These are phyloP conservation scores for Eucalyptus cloeziana DNA, from an alignment of 345 rosid species.

Conservation along the genomic window DNA sequence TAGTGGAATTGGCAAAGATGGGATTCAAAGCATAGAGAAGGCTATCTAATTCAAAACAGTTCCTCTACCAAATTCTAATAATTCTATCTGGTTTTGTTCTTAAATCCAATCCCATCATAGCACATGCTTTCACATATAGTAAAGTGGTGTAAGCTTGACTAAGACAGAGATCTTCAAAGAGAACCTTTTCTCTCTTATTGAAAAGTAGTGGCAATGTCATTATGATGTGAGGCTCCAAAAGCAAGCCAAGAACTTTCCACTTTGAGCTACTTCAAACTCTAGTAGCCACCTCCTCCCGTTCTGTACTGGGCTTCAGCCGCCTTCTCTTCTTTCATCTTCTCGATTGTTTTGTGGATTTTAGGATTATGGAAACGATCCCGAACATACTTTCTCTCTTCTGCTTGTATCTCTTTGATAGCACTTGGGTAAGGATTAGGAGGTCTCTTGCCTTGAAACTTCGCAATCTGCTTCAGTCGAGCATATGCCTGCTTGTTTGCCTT, in stretches of 20 bases:
- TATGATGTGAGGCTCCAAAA: neutral
- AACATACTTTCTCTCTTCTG: constrained; percentile 31
- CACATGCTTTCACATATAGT: no score
- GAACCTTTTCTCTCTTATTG: neutral
- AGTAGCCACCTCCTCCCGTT: constrained; percentile 29
- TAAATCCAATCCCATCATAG: no score
- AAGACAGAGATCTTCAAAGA: neutral
- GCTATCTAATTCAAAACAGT: no score
- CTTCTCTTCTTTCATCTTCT: constrained; percentile 52
- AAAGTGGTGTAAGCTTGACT: no score
- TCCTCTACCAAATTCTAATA: no score
- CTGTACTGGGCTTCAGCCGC: constrained; percentile 16
- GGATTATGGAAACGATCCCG: constrained; percentile 41
- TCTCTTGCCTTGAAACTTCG: constrained; percentile 42
- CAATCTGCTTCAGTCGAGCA: constrained; percentile 50
- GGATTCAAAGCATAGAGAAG: no score
- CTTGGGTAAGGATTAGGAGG: constrained; percentile 80
- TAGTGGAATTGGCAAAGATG: no score
- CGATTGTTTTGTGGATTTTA: constrained; percentile 18
- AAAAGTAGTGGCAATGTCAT: neutral
- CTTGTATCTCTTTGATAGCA: constrained; percentile 47
- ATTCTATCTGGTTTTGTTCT: no score
- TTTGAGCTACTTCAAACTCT: neutral
- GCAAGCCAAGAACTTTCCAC: neutral
- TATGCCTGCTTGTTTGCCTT: constrained; percentile 62